Conservation (phyloP, 495 filamentous ascomycete genomes). For the Saxophila tyrrhenica region DNA sequence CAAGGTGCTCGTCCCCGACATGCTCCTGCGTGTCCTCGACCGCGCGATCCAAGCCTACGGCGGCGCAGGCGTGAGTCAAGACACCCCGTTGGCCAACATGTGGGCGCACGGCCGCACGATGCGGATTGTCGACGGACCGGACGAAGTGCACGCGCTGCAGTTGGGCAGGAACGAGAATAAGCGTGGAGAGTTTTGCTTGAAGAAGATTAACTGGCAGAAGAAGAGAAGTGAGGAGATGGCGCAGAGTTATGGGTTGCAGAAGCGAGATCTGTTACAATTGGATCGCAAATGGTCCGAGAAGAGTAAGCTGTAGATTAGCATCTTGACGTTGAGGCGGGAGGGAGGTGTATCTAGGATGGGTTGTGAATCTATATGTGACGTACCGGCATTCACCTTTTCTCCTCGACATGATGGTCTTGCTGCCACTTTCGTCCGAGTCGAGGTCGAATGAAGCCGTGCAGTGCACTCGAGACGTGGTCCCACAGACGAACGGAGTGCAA, state of each 20-base stretch:
- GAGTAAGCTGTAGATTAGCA: conserved; percentile 15
- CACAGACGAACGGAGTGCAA: too few species aligned
- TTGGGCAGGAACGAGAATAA: conserved; percentile 35
- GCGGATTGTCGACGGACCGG: conserved; percentile 31
- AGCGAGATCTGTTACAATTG: conserved; percentile 26
- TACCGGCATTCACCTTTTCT: too few species aligned
- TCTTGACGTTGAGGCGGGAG: too few species aligned
- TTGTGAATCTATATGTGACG: too few species aligned
- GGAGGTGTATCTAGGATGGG: too few species aligned
- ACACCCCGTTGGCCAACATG: conserved; percentile 27
- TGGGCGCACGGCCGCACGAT: conserved; percentile 26
- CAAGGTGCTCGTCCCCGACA: conserved; percentile 31
- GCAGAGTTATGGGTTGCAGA: conserved; percentile 28
- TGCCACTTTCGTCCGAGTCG: too few species aligned
- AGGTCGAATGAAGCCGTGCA: too few species aligned
- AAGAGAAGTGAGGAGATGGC: conserved; percentile 26
- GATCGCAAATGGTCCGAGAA: conserved; percentile 22
- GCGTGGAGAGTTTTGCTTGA: conserved; percentile 22
- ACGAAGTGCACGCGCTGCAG: conserved; percentile 35
- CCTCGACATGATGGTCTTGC: too few species aligned
- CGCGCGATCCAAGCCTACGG: conserved; percentile 34
- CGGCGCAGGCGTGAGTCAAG: conserved; percentile 30
- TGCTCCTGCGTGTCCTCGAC: conserved; percentile 28
- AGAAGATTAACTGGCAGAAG: conserved; percentile 30
- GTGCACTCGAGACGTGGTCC: too few species aligned